A percentile compares a stretch with the other conserved stretches of the same genome.
Conservation (phyloP, 495 filamentous ascomycete species). For the Neurospora sp. region DNA sequence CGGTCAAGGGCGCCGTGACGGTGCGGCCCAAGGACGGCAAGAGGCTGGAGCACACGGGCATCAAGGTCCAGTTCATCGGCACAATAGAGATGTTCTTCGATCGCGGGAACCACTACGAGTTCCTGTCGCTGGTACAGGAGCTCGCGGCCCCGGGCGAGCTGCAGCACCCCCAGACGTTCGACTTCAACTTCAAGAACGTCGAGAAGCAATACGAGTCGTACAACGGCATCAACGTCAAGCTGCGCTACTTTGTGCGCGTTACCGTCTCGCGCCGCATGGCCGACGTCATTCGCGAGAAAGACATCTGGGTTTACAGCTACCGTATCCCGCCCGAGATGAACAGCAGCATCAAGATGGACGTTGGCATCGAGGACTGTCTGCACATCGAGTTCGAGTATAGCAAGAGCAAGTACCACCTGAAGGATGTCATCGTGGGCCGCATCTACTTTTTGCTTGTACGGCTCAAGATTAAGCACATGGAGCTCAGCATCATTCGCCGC, state of each 20-base stretch:
- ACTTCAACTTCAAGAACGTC: conserved; percentile 99
- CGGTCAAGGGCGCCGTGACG: conserved; percentile 89
- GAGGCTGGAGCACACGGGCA: conserved; percentile 93
- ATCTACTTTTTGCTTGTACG: conserved; percentile 98
- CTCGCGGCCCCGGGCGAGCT: conserved; percentile 93
- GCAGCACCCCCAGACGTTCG: conserved; percentile 95
- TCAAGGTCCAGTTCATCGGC: conserved; percentile 99
- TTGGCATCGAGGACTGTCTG: conserved; percentile 97
- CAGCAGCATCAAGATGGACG: conserved; percentile 99
- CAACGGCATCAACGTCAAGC: conserved; percentile 98
- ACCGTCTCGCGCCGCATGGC: conserved; percentile 95
- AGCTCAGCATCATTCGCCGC: conserved; percentile 91
- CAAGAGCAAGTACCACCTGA: conserved; percentile 97
- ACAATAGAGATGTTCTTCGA: conserved; percentile 98
- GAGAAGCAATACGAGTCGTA: conserved; percentile 99
- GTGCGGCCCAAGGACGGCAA: conserved; percentile 97
- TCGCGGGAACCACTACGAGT: conserved; percentile 98
- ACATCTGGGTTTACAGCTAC: conserved; percentile 99
- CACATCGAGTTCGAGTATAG: conserved; percentile 99
- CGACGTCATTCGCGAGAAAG: conserved; percentile 97
- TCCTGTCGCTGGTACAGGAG: conserved; percentile 91
- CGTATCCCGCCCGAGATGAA: conserved; percentile 97
- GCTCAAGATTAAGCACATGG: conserved; percentile 99
- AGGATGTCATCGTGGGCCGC: conserved; percentile 97
- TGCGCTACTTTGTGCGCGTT: conserved; percentile 96